Base-by-base conservation (phyloP, 208 protist species). In the Vickermania spadyakhi region DNA sequence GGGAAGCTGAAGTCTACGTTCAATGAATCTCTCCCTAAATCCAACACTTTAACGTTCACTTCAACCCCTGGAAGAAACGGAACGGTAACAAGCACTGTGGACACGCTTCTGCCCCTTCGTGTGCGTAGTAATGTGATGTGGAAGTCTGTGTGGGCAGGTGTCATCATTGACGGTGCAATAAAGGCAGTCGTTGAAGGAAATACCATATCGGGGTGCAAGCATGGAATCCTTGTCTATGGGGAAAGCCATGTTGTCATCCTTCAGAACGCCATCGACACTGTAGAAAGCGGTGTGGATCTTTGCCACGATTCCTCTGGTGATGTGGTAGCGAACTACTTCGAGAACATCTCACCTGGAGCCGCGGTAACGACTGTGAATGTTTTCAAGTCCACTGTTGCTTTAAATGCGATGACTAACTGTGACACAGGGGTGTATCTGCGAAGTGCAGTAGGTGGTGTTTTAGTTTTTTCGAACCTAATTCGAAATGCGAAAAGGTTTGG, bases 121-220 rank as follows among this genome's bases (percentile, higher is more conserved):
- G 52, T 78, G 18, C 66, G 68, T 3, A 45, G 58, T 7, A 78
- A 78, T 49, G 36, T 68, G 22, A 53, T 73, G 3, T 50, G 50
- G 13, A 54, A 52, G 23, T 56, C 67, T 13, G 36, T 21, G n/a
- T 42, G 56, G 30, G 41, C 30, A 5, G 72, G 67, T 14, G 55
- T 73, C 13, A 50, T 63, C 22, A 52, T 73, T 14, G 72, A 78
- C 31, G 58, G 64, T 1, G 30, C 42, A 1, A 68, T 62, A 7
- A 1, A 27, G 1, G 60, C 69, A 28, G 36, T 68, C 23, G 7
- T 73, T 31, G 28, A 28, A 28, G 56, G 51, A n/a, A 68, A 69
- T 53, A 55, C n/a, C 11, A 45, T 45, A 7, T 45, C 36, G 7
- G 36, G 36, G 11, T 45, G 36, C 18, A 7, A 18, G 11, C 36